These are phyloP conservation scores for Suillus discolor DNA, from an alignment of 768 basidiomycete genomes.

Conservation along the genomic window DNA sequence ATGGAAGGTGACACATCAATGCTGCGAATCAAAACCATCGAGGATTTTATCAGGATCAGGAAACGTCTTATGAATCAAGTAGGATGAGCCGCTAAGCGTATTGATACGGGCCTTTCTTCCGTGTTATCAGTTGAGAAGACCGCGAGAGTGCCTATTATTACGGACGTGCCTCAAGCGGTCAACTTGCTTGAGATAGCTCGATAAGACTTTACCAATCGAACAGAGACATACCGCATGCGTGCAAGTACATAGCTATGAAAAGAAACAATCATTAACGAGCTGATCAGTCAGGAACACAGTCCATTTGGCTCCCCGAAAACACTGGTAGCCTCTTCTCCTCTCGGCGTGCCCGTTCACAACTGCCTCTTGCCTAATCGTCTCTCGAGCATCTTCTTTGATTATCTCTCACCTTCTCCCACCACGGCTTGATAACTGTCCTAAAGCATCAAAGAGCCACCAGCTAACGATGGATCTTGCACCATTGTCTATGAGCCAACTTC, in stretches of 20 bases:
- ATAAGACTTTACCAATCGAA: neutral
- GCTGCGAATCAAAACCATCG: constrained; percentile 46
- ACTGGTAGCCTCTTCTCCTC: neutral
- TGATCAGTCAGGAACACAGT: neutral
- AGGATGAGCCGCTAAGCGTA: neutral
- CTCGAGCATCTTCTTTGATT: neutral
- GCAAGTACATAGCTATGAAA: neutral
- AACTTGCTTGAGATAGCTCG: neutral
- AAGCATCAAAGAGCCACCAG: neutral
- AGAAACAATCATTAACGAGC: neutral
- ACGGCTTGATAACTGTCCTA: neutral
- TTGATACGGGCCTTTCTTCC: neutral
- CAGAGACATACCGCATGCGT: neutral
- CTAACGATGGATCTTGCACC: neutral
- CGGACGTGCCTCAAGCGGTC: neutral
- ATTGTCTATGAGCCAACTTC: neutral
- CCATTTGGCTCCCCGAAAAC: neutral
- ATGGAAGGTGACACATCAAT: constrained; percentile 64
- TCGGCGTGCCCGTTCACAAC: neutral
- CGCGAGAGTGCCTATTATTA: neutral
- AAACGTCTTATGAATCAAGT: neutral
- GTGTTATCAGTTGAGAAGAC: neutral
- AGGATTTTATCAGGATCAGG: neutral
- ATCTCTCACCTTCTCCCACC: neutral
- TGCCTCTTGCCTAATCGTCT: neutral